These are phyloP conservation scores for Triglochin maritima DNA, from an alignment of 106 monocot genomes.

Conservation along the genomic window DNA sequence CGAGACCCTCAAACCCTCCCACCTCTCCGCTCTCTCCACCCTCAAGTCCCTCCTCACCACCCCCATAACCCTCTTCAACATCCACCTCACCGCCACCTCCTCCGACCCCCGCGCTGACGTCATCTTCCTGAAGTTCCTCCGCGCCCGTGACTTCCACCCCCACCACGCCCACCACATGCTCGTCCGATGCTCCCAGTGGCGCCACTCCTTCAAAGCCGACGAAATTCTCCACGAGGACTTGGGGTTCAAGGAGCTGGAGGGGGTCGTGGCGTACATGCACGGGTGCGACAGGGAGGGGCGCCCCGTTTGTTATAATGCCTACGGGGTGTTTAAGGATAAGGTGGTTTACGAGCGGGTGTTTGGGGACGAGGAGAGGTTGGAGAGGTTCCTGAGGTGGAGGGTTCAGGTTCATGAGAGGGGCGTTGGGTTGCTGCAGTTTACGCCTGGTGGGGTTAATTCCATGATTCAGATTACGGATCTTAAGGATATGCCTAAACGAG, in stretches of 20 bases:
- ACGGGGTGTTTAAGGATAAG: slow-evolving; percentile 33
- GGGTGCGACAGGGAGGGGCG: slow-evolving; percentile 34
- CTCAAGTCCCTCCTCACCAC: too few species aligned
- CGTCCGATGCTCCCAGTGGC: slow-evolving; percentile 32
- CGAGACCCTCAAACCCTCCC: not conserved
- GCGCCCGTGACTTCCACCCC: slow-evolving; percentile 5
- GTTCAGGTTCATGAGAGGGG: slow-evolving; percentile 62
- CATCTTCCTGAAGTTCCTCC: slow-evolving; percentile 9
- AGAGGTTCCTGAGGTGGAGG: slow-evolving; percentile 60
- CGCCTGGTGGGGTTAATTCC: slow-evolving; percentile 70
- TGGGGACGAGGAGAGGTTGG: slow-evolving; percentile 36
- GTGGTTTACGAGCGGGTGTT: slow-evolving; percentile 31
- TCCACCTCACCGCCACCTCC: too few species aligned
- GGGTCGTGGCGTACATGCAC: slow-evolving; percentile 23
- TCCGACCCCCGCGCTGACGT: not conserved
- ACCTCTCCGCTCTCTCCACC: not conserved
- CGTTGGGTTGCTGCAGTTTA: slow-evolving; percentile 43
- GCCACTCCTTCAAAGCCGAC: slow-evolving; percentile 37
- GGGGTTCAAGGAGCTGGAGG: slow-evolving; percentile 22
- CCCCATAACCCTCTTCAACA: too few species aligned
- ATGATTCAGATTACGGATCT: slow-evolving; percentile 94
- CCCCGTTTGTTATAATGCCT: slow-evolving; percentile 51
- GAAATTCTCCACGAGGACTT: slow-evolving; percentile 28
- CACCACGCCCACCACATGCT: slow-evolving; percentile 51
- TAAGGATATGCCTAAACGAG: slow-evolving; percentile 85